Conservation (phyloP, 345 rosid genomes). For the Luvunga scandens region DNA sequence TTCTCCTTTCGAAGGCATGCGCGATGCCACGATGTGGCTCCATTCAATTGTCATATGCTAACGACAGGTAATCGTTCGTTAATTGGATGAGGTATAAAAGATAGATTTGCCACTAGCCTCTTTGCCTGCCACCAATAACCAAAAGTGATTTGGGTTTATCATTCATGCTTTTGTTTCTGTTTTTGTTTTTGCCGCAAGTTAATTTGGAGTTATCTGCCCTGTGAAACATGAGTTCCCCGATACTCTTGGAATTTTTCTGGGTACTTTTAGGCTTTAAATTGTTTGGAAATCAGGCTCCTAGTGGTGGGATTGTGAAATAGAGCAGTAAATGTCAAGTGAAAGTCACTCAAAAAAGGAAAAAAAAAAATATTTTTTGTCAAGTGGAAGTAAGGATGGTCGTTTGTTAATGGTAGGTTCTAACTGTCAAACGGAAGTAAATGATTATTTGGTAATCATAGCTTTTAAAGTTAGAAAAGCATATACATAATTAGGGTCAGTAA, state of each 20-base stretch:
- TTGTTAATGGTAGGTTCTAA: no score
- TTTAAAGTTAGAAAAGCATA: no score
- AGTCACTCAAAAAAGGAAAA: no score
- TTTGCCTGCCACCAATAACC: neutral
- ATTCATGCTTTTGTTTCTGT: neutral
- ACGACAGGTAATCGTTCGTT: neutral
- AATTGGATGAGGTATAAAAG: constrained; percentile 18
- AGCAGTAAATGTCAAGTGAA: no score
- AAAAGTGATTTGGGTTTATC: neutral
- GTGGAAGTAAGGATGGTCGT: no score
- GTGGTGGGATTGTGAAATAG: neutral
- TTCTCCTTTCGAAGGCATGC: constrained; percentile 22
- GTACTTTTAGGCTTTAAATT: neutral
- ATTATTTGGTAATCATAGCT: no score
- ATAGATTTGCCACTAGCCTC: neutral
- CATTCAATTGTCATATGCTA: neutral
- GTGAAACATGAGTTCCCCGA: neutral
- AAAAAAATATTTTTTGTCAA: no score
- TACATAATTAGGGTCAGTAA: no score
- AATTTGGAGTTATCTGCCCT: neutral
- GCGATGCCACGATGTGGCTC: constrained; percentile 14
- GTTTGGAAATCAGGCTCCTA: neutral
- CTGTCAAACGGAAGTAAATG: no score
- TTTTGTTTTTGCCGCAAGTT: neutral
- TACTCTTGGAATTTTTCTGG: neutral